Evolutionary conservation across 1,139 yeast genomes (phyloP).

Genomic region (Casaregolazyma suthepensis): DNA sequence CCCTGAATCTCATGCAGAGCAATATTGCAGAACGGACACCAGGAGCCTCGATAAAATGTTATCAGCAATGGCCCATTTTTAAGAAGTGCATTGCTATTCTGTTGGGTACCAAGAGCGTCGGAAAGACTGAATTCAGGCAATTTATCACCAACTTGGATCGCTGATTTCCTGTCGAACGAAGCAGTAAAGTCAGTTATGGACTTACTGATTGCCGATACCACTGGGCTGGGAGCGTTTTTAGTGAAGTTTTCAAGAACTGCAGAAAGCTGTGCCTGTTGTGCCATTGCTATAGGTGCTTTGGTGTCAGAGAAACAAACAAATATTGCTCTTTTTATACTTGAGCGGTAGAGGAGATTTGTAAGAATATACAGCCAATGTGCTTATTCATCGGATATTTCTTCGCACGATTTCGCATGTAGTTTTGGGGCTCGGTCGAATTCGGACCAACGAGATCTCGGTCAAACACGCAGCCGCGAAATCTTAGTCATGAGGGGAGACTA

Average conservation of each 20-base stretch:
- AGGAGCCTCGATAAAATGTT: background rate
- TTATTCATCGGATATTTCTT: background rate
- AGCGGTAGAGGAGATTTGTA: background rate
- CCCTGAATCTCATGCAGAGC: background rate
- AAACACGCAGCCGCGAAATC: too few species aligned
- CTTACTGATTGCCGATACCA: background rate
- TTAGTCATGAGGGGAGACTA: background rate
- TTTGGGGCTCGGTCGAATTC: background rate
- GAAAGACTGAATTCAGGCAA: background rate
- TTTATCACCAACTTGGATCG: background rate
- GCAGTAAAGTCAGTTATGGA: background rate
- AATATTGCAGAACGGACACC: background rate
- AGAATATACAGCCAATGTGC: background rate
- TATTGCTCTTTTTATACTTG: background rate
- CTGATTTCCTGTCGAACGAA: background rate
- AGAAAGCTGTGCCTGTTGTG: background rate
- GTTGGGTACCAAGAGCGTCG: background rate
- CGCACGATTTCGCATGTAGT: background rate
- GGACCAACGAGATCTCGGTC: background rate
- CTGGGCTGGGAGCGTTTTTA: background rate
- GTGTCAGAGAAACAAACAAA: background rate
- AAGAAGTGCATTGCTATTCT: background rate
- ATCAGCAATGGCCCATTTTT: background rate
- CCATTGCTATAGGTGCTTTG: too few species aligned
- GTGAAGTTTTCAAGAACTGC: background rate